Evolutionary conservation across 1,139 yeast genomes (phyloP), one percentile per base, ranked within the genome.

Genomic region (Pneumocystis murina): DNA sequence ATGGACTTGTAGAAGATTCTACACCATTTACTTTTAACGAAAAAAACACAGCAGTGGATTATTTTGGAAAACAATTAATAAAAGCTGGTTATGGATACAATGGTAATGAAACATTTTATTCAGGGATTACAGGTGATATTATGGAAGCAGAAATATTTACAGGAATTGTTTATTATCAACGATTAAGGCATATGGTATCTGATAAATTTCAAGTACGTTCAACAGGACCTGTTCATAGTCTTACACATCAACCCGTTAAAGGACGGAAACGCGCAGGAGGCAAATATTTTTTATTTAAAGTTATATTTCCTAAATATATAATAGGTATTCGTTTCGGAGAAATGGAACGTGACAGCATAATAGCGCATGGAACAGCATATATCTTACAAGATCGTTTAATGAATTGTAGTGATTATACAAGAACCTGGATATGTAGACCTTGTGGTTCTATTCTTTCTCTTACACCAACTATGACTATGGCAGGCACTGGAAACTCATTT

Each of bases 251-350:
- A 80, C 99, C 99, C 61, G 98, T 92, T 66, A 92, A 94, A 79
- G 99, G 99, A 72, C 86, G 99, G 79, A 94, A 92, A 84, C 85
- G 98, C 78, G 85, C 87, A 69, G 99, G 99, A 77, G 99, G 99
- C 86, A 48, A 24, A 8, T 20, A 12, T 24, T 48, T 20, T 12
- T 24, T 24, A 41, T 14, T n/a, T 20, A 24, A 24, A 48, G 14
- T 12, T 6, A 8, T 48, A 24, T 48, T 48, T 24, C 6, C 28
- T 48, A 7, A 41, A 41, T 41, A 48, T 16, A 48, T 24, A 48
- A 28, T 12, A 48, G 60, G 60, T 58, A 92, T 92, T 71, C 95
- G 99, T 81, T 95, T 92, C 58, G 98, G 98, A 75, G 98, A 92
- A 76, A 92, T 92, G 99, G 99, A 92, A 78, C 87, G 98, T 79